Percentiles rank a stretch among this genome's conserved stretches.
Evolutionary conservation across 768 basidiomycete genomes (phyloP).

Genomic region (Tulasnella sp.): DNA sequence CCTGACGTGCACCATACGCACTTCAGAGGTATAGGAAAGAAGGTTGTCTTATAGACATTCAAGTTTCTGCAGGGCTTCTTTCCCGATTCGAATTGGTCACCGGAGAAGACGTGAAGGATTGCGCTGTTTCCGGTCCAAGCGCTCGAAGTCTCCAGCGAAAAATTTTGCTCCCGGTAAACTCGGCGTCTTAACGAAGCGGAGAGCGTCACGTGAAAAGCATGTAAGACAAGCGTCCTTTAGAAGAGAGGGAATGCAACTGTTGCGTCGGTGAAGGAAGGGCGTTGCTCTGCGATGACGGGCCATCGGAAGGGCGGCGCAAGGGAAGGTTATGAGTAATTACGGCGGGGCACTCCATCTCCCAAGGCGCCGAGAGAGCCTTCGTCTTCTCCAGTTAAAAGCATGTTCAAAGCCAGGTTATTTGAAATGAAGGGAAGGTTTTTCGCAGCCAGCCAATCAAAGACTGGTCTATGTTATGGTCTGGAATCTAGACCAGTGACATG

Average conservation of each 20-base stretch:
- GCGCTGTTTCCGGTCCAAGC: background rate
- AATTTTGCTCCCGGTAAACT: background rate
- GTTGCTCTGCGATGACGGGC: background rate
- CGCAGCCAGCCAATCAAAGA: background rate
- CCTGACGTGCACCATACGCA: background rate
- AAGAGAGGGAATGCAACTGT: background rate
- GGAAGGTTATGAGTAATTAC: background rate
- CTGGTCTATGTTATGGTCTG: background rate
- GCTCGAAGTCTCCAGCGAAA: background rate
- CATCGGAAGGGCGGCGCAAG: background rate
- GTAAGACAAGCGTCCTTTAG: background rate
- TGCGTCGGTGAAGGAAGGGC: background rate
- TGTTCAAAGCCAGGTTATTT: background rate
- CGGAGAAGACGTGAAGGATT: background rate
- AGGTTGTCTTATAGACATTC: background rate
- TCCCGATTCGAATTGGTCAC: background rate
- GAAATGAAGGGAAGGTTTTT: background rate
- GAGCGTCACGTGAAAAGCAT: background rate
- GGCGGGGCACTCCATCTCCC: background rate
- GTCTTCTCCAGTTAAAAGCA: background rate
- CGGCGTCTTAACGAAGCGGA: background rate
- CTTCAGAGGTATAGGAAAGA: background rate
- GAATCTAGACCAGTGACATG: background rate
- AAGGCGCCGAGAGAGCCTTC: background rate
- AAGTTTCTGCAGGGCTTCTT: background rate